Base-by-base conservation (phyloP, 306 rosid species). In the Medicago ruthenica region DNA sequence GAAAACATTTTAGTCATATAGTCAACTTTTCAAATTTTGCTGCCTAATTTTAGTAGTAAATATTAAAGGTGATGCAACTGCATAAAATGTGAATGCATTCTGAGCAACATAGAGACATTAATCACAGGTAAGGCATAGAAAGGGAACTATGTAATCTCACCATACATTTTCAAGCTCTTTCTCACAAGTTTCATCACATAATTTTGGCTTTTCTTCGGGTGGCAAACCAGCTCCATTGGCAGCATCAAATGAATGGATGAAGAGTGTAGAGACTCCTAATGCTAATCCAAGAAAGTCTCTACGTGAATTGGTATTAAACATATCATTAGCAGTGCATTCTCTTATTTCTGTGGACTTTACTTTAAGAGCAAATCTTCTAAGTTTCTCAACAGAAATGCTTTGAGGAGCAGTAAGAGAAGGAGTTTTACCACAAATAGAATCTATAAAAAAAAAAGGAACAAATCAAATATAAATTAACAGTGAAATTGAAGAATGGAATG, bases 81-180 rank as follows among this genome's bases (percentile, higher is more conserved):
- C 31, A 57, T 41, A 36, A 53, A 61, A 41, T 73, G 39, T 55
- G 45, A 73, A 66, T 24, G 53, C 51, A 55, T 68, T 74, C 42
- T 72, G 44, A 60, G 58, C 69, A 79, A 63, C 15, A 24, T 31
- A 50, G 50, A 17, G 24, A 53, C 22, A 54, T 6, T 21, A 21
- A 74, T 34, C 50, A 80, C 2, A 0, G 1, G 27, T 44, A 54
- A 44, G 51, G 36, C 50, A 71, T 74, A 22, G 11, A 86, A 86
- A 83, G 79, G 82, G 85, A 50, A 68, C 51, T 27, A 66, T 79
- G 88, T 60, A 88, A 88, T 86, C 96, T 91, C 98, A 89, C 95
- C 97, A 86, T 92, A 92, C 98, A 94, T 94, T 94, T 94, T 94
- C 98, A 86, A 94, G 97, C 88, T 92, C 93, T 67, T 76, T 86